These are phyloP conservation scores for Amphichorda felina DNA, from an alignment of 2,329 filamentous ascomycete species.

Conservation along the genomic window DNA sequence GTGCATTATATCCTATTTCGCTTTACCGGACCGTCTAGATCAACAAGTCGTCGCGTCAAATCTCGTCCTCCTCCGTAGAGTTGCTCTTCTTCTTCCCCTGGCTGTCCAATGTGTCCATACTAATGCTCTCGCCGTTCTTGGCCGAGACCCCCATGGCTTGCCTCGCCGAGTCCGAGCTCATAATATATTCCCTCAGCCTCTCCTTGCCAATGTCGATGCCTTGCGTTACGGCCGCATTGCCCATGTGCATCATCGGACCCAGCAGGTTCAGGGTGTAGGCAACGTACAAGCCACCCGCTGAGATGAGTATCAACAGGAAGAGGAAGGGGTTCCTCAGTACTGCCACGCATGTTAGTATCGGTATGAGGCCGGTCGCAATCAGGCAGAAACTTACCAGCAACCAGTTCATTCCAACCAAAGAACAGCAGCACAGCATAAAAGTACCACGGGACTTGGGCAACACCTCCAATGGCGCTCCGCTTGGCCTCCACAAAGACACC, in stretches of 20 bases:
- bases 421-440: conserved; percentile 85
- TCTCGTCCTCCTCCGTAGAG: conserved; percentile 53
- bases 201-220: conserved; percentile 87
- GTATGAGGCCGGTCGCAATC: conserved; percentile 1
- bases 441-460: conserved; percentile 87
- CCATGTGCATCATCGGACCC: conserved; percentile 92
- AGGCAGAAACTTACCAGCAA: conserved; percentile 57
- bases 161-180: conserved; percentile 72
- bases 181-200: conserved; percentile 79
- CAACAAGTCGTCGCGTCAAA: conserved; percentile 20
- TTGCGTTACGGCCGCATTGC: conserved; percentile 76
- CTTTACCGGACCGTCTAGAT: conserved; percentile 4
- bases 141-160: conserved; percentile 70
- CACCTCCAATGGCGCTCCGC: conserved; percentile 87
- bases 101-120: conserved; percentile 49
- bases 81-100: conserved; percentile 36
- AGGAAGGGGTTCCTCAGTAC: conserved; percentile 90
- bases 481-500: conserved; percentile 98
- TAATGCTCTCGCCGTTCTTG: conserved; percentile 30
- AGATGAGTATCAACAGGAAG: conserved; percentile 76
- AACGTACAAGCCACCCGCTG: conserved; percentile 68
- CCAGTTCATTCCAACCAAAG: conserved; percentile 97
- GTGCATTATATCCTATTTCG: conserved; percentile 1
- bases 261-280: conserved; percentile 92
- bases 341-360: conserved; percentile 20